Evolutionary conservation across 2,329 filamentous ascomycete genomes (phyloP), one percentile per base, ranked within the genome.

Genomic region (Hyphodiscus sp.): DNA sequence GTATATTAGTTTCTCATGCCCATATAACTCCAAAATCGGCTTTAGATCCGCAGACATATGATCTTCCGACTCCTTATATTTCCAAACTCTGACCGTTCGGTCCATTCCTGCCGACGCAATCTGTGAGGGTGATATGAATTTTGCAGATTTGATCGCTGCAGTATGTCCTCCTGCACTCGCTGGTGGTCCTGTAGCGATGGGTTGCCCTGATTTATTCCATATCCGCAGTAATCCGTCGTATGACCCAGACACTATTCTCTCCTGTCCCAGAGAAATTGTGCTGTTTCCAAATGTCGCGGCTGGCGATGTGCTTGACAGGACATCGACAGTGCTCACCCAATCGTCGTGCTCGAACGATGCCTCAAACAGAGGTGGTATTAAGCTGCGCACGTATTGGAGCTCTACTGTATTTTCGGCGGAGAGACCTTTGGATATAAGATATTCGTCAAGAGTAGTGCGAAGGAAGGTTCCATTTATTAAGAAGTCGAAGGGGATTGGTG

Each of bases 321-420:
- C 81, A 69, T 96, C 91, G 23, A 97, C 83, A 23, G 82, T 81
- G 68, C 89, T 89, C 47, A 99, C 88, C 94, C 94, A 99, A 70
- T 97, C 94, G 67, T 99, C 91, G 70, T 99, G 92, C 74, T 96
- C 86, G 69, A 96, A 99, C 67, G 88, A 94, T 13, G 91, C 87
- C 63, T 95, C 85, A 69, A 94, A 92, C 38, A 88, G 78, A 18
- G 94, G 94, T 8, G 94, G 94, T 56, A 96, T 83, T 62, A 96
- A 76, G 59, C 91, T 94, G 64, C 91, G 86, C 38, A 96, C 90
- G 71, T 97, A 99, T 75, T 97, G 91, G 53, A 99, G 80, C 38
- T 86, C 87, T 50, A 99, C 74, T 3, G 87, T 92, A 4, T 86
- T 87, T 75, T 99, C 94, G 43, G 90, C 82, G 19, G 90, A 96